These are phyloP conservation scores for Calocera viscosa DNA, from an alignment of 768 basidiomycete species.

Conservation along the genomic window DNA sequence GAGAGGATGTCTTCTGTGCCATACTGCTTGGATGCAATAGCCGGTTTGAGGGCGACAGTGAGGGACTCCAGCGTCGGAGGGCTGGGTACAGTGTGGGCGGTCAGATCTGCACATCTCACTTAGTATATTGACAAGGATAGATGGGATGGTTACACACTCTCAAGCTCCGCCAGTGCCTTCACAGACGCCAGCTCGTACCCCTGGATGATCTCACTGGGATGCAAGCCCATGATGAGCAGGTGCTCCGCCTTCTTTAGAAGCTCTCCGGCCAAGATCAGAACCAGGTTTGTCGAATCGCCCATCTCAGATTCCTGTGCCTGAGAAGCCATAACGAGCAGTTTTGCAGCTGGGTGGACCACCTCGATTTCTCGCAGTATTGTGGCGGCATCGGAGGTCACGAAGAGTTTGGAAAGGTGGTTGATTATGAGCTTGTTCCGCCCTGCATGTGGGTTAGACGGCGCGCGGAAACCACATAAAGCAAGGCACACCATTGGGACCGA, in stretches of 20 bases:
- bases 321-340: slow-evolving; percentile 96
- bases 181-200: slow-evolving; percentile 86
- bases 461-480: background rate
- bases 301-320: slow-evolving; percentile 97
- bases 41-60: slow-evolving; percentile 66
- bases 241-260: slow-evolving; percentile 86
- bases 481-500: slow-evolving; percentile 81
- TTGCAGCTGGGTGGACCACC: slow-evolving; percentile 96
- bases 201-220: slow-evolving; percentile 88
- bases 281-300: slow-evolving; percentile 94
- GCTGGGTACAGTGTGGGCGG: slow-evolving; percentile 52
- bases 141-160: slow-evolving; percentile 45
- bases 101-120: slow-evolving; percentile 42
- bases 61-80: slow-evolving; percentile 62
- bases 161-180: slow-evolving; percentile 77
- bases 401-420: slow-evolving; percentile 89
- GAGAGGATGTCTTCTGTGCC: slow-evolving; percentile 79
- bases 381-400: slow-evolving; percentile 97
- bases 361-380: slow-evolving; percentile 97
- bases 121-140: slow-evolving; percentile 13
- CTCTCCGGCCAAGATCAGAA: slow-evolving; percentile 90
- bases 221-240: slow-evolving; percentile 88
- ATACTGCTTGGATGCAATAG: slow-evolving; percentile 95
- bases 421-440: slow-evolving; percentile 96
- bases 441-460: slow-evolving; percentile 23